A percentile compares a stretch with the other conserved stretches of the same genome.
phyloP scores from a whole-genome alignment of 169 alveolate genomes.

The Eimeria falciformis region DNA sequence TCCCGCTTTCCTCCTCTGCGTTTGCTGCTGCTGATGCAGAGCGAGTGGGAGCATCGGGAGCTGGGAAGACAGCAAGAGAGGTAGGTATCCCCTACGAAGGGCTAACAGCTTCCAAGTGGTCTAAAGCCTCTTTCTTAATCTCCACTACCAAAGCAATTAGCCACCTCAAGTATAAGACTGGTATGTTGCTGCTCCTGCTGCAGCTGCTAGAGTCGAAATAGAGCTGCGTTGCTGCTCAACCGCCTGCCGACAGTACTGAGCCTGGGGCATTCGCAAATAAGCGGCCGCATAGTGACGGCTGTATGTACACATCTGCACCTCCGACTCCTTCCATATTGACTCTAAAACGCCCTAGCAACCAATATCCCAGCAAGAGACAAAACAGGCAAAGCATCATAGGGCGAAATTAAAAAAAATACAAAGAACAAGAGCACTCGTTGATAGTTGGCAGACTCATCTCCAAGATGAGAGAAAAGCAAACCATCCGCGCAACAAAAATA shows the following conservation, averaged over 20 bases:
- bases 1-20: too few species aligned
- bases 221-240: conserved; percentile 25
- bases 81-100: background rate
- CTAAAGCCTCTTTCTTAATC: conserved; percentile 53
- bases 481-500: conserved; percentile 1
- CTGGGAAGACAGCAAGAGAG: too few species aligned
- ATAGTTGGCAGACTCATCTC: too few species aligned
- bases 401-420: too few species aligned
- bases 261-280: conserved; percentile 32
- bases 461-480: background rate
- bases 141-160: conserved; percentile 9
- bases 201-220: conserved; percentile 17
- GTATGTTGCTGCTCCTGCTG: conserved; percentile 23
- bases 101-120: background rate
- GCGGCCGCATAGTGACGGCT: conserved; percentile 49
- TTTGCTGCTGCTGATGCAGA: too few species aligned
- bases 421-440: too few species aligned
- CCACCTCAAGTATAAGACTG: background rate
- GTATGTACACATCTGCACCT: conserved; percentile 46
- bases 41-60: background rate
- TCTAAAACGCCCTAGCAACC: conserved; percentile 53
- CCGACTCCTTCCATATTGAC: conserved; percentile 25
- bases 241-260: background rate
- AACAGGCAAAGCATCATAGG: background rate
- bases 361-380: conserved; percentile 20